Percentiles rank a stretch among this genome's conserved stretches.
Evolutionary conservation across 2,329 filamentous ascomycete genomes (phyloP).

Genomic region (Cladosporium sp.): DNA sequence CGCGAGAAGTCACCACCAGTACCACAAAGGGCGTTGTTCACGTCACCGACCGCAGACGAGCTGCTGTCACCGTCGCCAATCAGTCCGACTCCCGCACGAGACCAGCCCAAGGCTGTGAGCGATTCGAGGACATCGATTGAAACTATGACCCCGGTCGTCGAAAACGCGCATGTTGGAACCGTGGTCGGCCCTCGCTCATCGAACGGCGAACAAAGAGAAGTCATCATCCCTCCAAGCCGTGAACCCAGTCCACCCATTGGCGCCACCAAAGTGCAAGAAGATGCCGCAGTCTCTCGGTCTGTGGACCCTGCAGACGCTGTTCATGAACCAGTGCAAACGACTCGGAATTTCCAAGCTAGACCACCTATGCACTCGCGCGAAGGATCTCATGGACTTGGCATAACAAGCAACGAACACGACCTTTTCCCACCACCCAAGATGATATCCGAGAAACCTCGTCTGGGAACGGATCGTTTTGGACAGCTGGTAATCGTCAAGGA

Average conservation of each 20-base stretch:
- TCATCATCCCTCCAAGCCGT: constrained; percentile 20
- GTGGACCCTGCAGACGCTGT: background rate
- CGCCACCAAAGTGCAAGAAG: background rate
- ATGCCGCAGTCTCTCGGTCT: background rate
- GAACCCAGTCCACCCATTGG: constrained; percentile 15
- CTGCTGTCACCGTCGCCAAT: background rate
- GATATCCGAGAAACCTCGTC: constrained; percentile 21
- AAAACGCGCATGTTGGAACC: constrained; percentile 27
- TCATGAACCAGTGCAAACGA: background rate
- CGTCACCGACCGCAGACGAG: constrained; percentile 3
- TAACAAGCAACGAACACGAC: constrained; percentile 18
- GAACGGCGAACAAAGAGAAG: constrained; percentile 23
- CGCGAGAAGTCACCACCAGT: background rate
- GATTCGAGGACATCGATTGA: background rate
- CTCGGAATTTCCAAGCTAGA: background rate
- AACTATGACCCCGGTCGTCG: constrained; percentile 24
- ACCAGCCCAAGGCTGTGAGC: background rate
- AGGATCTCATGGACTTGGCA: constrained; percentile 24
- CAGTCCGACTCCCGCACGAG: background rate
- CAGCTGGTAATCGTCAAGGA: constrained; percentile 28
- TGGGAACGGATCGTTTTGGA: constrained; percentile 27
- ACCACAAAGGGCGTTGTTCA: background rate
- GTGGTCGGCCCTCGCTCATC: constrained; percentile 24
- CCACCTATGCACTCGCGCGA: constrained; percentile 19
- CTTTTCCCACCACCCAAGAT: constrained; percentile 22